Conservation (phyloP, 306 rosid genomes). For the Castanea crenata region DNA sequence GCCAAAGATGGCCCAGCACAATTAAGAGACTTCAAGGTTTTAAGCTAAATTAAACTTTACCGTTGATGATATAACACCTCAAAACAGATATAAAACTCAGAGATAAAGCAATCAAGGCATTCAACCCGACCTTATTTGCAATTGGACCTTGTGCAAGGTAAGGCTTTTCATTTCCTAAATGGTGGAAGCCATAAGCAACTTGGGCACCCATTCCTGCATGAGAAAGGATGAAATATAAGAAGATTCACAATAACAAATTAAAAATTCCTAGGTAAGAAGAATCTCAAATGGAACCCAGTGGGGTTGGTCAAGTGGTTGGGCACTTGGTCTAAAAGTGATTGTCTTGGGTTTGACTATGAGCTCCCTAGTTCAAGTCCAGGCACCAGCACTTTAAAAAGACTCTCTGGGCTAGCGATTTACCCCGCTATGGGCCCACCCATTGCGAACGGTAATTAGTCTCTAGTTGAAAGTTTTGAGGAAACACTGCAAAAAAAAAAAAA, state of each 20-base stretch:
- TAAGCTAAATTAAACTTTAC: no score
- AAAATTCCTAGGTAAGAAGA: background rate
- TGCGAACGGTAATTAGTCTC: no score
- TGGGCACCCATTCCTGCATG: conserved; percentile 96
- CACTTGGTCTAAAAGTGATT: no score
- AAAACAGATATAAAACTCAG: conserved; percentile 4
- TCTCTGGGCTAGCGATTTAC: no score
- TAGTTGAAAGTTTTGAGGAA: no score
- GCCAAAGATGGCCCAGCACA: background rate
- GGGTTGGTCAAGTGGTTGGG: no score
- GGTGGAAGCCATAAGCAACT: conserved; percentile 96
- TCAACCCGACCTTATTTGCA: conserved; percentile 68
- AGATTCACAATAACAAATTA: conserved; percentile 7
- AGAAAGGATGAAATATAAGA: conserved; percentile 21
- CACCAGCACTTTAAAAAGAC: no score
- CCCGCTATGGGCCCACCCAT: no score
- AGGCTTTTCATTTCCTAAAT: conserved; percentile 85
- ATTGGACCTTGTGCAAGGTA: conserved; percentile 24
- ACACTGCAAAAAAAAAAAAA: no score
- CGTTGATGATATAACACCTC: background rate
- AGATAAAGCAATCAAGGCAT: conserved; percentile 8
- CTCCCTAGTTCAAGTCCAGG: no score
- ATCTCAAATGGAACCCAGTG: background rate
- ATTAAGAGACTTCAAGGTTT: no score
- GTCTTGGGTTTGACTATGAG: no score